These are phyloP conservation scores for Coemansia sp. DNA, from an alignment of 371 early-diverging fungal genomes.

Conservation along the genomic window DNA sequence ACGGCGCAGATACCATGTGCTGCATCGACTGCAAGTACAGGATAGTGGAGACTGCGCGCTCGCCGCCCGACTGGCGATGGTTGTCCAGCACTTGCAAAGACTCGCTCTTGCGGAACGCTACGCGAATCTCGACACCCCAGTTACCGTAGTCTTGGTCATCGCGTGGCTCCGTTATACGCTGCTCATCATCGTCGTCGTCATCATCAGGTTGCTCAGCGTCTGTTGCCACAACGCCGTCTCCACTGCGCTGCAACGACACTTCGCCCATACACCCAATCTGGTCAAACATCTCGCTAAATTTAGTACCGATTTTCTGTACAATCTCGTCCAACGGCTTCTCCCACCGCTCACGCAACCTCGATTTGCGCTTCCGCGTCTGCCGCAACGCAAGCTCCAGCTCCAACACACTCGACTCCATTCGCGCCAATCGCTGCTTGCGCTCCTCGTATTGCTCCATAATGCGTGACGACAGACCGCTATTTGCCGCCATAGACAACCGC, in stretches of 20 bases:
- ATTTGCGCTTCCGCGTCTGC: conserved; percentile 23
- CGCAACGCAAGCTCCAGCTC: conserved; percentile 14
- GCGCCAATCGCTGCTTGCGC: conserved; percentile 58
- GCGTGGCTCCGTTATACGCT: not conserved
- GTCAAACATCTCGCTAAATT: conserved; percentile 75
- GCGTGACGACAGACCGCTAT: conserved; percentile 39
- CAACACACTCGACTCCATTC: conserved; percentile 13
- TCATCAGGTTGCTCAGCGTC: conserved; percentile 68
- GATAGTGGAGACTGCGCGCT: conserved; percentile 94
- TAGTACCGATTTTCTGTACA: conserved; percentile 62
- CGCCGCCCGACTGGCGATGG: conserved; percentile 98
- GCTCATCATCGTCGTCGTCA: conserved; percentile 55
- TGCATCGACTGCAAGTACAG: conserved; percentile 96
- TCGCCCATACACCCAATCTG: conserved; percentile 90
- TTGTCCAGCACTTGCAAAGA: conserved; percentile 83
- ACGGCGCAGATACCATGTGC: conserved; percentile 81
- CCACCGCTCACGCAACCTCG: conserved; percentile 61
- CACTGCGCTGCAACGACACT: conserved; percentile 58
- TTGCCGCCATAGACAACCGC: conserved; percentile 42
- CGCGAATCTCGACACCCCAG: conserved; percentile 96
- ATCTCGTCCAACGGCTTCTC: conserved; percentile 61
- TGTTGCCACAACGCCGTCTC: conserved; percentile 24
- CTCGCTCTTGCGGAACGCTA: conserved; percentile 89
- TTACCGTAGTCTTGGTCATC: conserved; percentile 78
- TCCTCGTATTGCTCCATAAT: conserved; percentile 65